Base-by-base conservation (phyloP, 2,329 filamentous ascomycete species). In the Coniosporium tulheliwenetii region DNA sequence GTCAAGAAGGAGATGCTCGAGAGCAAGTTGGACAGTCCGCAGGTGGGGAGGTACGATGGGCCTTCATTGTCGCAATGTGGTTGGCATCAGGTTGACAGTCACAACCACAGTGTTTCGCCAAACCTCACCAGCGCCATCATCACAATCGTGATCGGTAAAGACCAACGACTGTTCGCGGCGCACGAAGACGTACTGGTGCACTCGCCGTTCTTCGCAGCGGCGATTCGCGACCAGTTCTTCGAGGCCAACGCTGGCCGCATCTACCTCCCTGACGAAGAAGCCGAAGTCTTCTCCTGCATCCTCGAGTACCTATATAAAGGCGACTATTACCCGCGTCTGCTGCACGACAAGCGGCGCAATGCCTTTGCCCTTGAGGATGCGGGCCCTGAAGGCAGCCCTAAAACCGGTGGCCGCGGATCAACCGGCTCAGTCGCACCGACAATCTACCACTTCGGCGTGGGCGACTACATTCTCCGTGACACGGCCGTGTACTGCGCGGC, bases 221-320 rank as follows among this genome's bases (percentile, higher is more conserved):
- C 77, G 52, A 74, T 85, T 55, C 77, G 75, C 54, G 76, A 75
- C 57, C 76, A 81, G 59, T 82, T 81, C 66, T 73, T 80, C 62
- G 80, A 82, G 58, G 72, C 66, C 45, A 62, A 64, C 65, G 67
- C 77, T 72, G 78, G 83, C 69, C 75, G 84, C 76, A 76, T 85
- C 75, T 62, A 80, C 75, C 69, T 82, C 70, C 69, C 81, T 74
- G 71, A 75, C 51, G 75, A 77, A 72, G 85, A 93, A 69, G 85
- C 87, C 51, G 86, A 93, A 70, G 75, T 93, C 61, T 84, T 95
- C 64, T 93, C 85, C 60, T 87, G 82, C 56, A 71, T 95, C 55
- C 85, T 95, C 67, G 87, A 95, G 69, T 95, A 87, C 62, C 77
- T 95, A 50, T 95, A 95, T 79, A 93, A 93, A 70, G 85, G 84